A percentile compares a stretch with the other conserved stretches of the same genome.
Evolutionary conservation across 257 asterid species (phyloP).

Genomic region (Solanum virginianum): DNA sequence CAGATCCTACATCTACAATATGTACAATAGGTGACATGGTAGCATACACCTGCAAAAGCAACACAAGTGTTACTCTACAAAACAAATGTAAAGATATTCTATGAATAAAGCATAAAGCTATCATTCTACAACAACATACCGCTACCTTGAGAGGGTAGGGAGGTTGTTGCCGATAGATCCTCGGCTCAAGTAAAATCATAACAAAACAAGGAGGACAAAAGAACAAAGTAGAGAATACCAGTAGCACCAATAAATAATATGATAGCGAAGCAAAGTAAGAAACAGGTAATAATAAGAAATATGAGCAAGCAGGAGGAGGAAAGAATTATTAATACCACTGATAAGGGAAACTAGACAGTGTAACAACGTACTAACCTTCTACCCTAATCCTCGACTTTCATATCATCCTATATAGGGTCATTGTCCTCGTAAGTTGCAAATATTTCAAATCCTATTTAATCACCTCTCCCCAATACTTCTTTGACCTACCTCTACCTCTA

Average conservation of each 20-base stretch:
- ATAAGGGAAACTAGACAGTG: neutral
- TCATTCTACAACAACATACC: neutral
- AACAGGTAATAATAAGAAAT: neutral
- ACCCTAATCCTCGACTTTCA: neutral
- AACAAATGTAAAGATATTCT: neutral
- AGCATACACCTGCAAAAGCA: slow-evolving; percentile 59
- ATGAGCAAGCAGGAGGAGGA: neutral
- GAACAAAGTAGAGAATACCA: neutral
- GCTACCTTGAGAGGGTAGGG: neutral
- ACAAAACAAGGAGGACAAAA: neutral
- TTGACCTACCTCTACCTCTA: neutral
- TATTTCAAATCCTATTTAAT: neutral
- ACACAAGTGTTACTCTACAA: neutral
- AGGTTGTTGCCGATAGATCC: neutral
- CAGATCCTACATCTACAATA: slow-evolving; percentile 51
- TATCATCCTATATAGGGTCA: neutral
- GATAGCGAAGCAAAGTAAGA: neutral
- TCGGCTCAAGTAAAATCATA: neutral
- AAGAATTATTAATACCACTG: neutral
- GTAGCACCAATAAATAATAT: neutral
- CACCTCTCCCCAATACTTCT: neutral
- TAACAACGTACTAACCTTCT: neutral
- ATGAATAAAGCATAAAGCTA: neutral
- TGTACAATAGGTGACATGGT: slow-evolving; percentile 74
- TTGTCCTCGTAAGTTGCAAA: neutral